Evolutionary conservation across 768 basidiomycete species (phyloP).

Genomic region (Tulasnella sp.): DNA sequence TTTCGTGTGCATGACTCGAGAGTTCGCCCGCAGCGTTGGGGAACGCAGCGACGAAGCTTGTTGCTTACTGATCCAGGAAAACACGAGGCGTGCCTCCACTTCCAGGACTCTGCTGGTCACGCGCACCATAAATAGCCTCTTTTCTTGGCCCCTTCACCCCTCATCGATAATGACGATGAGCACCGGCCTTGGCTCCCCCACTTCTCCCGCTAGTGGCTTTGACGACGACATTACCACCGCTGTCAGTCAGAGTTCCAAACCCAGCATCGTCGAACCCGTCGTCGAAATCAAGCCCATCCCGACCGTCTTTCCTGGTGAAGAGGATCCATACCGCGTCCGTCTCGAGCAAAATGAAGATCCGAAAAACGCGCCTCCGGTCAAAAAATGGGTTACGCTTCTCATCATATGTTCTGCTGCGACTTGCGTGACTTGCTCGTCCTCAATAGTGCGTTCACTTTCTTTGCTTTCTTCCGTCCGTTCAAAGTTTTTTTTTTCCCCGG

Average conservation of each 20-base stretch:
- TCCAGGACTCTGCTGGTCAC: too few relatives aligned
- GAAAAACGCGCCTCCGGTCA: slow-evolving; percentile 11
- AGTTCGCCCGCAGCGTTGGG: too few relatives aligned
- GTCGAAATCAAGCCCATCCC: not conserved
- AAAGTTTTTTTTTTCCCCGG: not conserved
- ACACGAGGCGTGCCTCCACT: too few relatives aligned
- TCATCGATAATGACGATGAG: too few relatives aligned
- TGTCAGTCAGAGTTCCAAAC: not conserved
- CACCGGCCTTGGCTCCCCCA: not conserved
- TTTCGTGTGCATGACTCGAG: too few relatives aligned
- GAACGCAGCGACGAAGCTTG: too few relatives aligned
- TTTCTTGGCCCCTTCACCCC: too few relatives aligned
- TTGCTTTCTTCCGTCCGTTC: not conserved
- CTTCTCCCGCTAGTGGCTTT: not conserved
- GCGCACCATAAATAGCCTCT: too few relatives aligned
- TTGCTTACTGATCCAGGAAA: too few relatives aligned
- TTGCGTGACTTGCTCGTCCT: slow-evolving; percentile 28
- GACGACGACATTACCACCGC: not conserved
- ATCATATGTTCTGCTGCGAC: slow-evolving; percentile 21
- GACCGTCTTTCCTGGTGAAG: not conserved
- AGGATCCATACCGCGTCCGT: not conserved
- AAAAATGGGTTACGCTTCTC: slow-evolving; percentile 23
- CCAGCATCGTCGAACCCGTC: not conserved
- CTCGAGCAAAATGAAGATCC: slow-evolving; percentile 15
- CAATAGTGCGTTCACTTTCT: slow-evolving; percentile 24